Percentiles rank a stretch among this genome's conserved stretches.
These are phyloP conservation scores for Groenewaldozyma sp. DNA, from an alignment of 1,139 yeast genomes.

Conservation along the genomic window DNA sequence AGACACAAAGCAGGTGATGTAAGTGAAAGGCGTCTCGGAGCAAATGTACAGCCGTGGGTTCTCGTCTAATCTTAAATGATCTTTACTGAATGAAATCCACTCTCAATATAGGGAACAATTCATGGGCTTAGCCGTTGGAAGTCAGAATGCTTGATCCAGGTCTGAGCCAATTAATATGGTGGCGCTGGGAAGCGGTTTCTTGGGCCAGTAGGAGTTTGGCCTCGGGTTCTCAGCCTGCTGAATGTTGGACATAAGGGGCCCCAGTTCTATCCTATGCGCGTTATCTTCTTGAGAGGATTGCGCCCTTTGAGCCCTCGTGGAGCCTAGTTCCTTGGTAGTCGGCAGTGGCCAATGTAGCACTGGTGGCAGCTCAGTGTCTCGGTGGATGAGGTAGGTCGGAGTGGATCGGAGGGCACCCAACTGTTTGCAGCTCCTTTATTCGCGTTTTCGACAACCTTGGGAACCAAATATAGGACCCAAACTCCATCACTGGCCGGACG, in stretches of 20 bases:
- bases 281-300: not conserved
- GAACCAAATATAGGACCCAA: not conserved
- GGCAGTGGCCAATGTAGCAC: not conserved
- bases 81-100: no score
- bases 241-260: not conserved
- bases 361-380: not conserved
- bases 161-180: no score
- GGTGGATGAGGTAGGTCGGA: not conserved
- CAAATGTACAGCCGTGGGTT: no score
- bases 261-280: not conserved
- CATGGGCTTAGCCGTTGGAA: no score
- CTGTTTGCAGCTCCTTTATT: not conserved
- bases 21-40: no score
- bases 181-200: not conserved
- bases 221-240: not conserved
- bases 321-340: not conserved
- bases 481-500: not conserved
- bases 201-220: not conserved
- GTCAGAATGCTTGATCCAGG: no score
- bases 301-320: not conserved
- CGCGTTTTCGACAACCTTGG: not conserved
- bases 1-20: no score
- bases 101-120: no score
- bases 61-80: no score
- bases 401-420: not conserved